These are phyloP conservation scores for Colletotrichum karsti DNA, from an alignment of 2,329 filamentous ascomycete genomes.

Conservation along the genomic window DNA sequence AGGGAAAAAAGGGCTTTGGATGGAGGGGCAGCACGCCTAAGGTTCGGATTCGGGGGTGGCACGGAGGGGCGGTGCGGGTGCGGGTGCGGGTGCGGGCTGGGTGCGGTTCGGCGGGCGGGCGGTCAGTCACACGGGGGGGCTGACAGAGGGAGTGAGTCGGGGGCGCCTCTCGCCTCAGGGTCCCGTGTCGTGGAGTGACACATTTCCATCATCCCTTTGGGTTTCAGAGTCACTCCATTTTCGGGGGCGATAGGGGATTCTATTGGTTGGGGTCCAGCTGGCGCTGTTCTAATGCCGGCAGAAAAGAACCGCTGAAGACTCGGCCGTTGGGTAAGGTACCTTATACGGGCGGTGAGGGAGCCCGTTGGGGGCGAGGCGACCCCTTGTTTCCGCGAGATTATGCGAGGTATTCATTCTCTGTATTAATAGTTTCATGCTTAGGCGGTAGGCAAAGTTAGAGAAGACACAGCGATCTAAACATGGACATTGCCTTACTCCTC, in stretches of 20 bases:
- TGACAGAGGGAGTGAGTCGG: too few relatives aligned
- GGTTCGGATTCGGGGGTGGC: not conserved
- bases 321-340: not conserved
- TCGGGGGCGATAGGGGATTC: too few relatives aligned
- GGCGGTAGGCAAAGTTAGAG: too few relatives aligned
- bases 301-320: not conserved
- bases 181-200: not conserved
- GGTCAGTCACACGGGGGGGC: not conserved
- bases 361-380: not conserved
- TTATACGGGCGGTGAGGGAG: not conserved
- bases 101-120: too few relatives aligned
- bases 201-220: not conserved
- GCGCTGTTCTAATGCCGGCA: not conserved
- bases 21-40: not conserved
- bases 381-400: too few relatives aligned
- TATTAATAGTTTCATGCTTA: too few relatives aligned
- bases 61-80: conserved; percentile 6
- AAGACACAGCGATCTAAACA: too few relatives aligned
- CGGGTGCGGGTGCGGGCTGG: too few relatives aligned
- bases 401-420: too few relatives aligned
- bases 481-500: too few relatives aligned
- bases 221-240: too few relatives aligned
- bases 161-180: too few relatives aligned
- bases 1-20: not conserved
- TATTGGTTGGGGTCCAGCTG: not conserved